Base-by-base conservation (phyloP, 257 asterid genomes). In the Ballota nigra region DNA sequence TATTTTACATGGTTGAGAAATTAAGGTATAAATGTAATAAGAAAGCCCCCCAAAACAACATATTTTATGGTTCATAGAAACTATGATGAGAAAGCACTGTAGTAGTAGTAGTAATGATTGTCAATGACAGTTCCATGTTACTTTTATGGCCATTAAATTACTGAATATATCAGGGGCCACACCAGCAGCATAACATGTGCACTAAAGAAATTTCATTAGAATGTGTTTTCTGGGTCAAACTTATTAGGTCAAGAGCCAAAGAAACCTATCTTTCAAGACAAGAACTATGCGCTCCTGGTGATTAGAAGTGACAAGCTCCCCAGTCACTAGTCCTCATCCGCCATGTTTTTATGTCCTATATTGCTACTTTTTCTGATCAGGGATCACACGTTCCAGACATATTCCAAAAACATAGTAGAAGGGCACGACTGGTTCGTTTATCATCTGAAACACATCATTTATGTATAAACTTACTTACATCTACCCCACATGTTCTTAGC, bases 31-130 rank as follows among this genome's bases (percentile, higher is more conserved):
- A 59, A 40, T 52, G 61, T 23, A 43, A 52, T 51, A 59, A 72
- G 68, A 77, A 60, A 20, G 67, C 47, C 40, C 56, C 9, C 53
- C 51, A 49, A 68, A n/a, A 72, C 22, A 23, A 61, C 58, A 63
- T 51, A 10, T 63, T 52, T 8, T 33, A 64, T 13, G 43, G 57
- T 38, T 49, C 6, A 52, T 10, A 63, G 71, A 49, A 52, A 64
- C 29, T 4, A 34, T 34, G 49, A 59, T 19, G 45, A 36, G 36
- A 77, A 26, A 28, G 68, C 55, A 51, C 41, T 45, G n/a, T n/a
- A 28, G 18, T 59, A 33, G 34, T 55, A 23, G 40, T 45, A 18
- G n/a, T 33, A 66, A 72, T 18, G 8, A 6, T 10, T 53, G 52
- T 18, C n/a, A 22, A 15, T 51, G 3, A 61, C 26, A 47, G 61